Evolutionary conservation across 371 early-diverging fungal species (phyloP).

Genomic region (Modicella reniformis): DNA sequence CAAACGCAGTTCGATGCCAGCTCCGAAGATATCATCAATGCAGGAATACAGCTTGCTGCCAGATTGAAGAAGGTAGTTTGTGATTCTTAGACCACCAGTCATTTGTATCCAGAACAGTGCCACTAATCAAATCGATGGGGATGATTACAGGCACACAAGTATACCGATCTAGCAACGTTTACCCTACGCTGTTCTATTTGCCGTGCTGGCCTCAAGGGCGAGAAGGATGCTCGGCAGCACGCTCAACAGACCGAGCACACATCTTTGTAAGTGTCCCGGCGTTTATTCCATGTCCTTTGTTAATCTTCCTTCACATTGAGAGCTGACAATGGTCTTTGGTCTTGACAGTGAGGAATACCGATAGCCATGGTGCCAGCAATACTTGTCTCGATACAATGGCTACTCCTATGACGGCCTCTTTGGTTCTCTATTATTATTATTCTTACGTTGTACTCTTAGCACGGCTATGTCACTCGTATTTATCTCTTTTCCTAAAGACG

Average conservation of each 20-base stretch:
- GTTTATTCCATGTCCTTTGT: neutral
- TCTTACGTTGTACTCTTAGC: no score
- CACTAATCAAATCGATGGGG: neutral
- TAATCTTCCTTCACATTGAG: neutral
- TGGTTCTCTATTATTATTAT: no score
- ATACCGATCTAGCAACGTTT: conserved; percentile 69
- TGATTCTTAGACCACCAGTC: neutral
- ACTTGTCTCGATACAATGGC: no score
- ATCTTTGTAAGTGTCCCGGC: conserved; percentile 35
- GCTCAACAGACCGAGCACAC: conserved; percentile 46
- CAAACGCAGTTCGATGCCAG: conserved; percentile 60
- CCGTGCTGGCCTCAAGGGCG: conserved; percentile 62
- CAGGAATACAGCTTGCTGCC: conserved; percentile 58
- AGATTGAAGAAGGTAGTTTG: conserved; percentile 57
- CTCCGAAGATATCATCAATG: conserved; percentile 52
- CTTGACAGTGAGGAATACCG: conserved; percentile 12
- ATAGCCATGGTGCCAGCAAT: no score
- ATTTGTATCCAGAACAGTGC: neutral
- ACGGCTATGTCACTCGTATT: no score
- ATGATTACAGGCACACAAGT: conserved; percentile 61
- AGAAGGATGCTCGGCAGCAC: conserved; percentile 62
- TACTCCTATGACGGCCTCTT: no score
- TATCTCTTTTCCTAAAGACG: no score
- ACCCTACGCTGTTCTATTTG: conserved; percentile 65
- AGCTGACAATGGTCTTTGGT: neutral